A percentile compares a stretch with the other conserved stretches of the same genome.
Evolutionary conservation across 768 basidiomycete genomes (phyloP).

Genomic region (Phaeolepiota aurea): DNA sequence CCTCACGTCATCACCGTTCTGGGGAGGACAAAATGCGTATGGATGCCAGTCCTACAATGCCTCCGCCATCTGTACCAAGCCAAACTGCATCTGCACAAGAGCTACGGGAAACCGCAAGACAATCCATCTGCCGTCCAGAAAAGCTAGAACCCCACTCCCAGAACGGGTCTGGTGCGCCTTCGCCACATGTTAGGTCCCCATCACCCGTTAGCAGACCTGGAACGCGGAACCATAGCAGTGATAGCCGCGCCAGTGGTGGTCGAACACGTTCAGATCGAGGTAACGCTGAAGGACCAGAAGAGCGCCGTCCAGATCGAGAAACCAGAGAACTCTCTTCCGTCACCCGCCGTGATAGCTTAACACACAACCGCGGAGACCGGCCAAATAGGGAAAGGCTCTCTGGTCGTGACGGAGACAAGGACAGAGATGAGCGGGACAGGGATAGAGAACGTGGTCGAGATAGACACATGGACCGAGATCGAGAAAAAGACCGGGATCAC

Average conservation of each 20-base stretch:
- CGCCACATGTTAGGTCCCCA: constrained; percentile 55
- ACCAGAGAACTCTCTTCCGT: constrained; percentile 28
- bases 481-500: constrained; percentile 36
- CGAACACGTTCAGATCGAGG: constrained; percentile 48
- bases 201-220: constrained; percentile 63
- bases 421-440: constrained; percentile 23
- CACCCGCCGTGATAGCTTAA: constrained; percentile 42
- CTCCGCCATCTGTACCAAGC: constrained; percentile 70
- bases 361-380: constrained; percentile 43
- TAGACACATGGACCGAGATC: constrained; percentile 38
- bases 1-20: constrained; percentile 28
- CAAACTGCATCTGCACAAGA: constrained; percentile 75
- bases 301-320: constrained; percentile 47
- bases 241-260: constrained; percentile 67
- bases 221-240: constrained; percentile 60
- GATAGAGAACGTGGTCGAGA: constrained; percentile 38
- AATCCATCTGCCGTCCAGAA: constrained; percentile 42
- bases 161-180: constrained; percentile 43
- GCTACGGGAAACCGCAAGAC: constrained; percentile 72
- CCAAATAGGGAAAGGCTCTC: constrained; percentile 38
- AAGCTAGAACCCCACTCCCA: constrained; percentile 35
- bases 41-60: constrained; percentile 49
- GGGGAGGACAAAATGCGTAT: constrained; percentile 31
- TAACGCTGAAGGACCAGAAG: constrained; percentile 38
- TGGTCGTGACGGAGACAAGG: constrained; percentile 32